Evolutionary conservation across 371 early-diverging fungal genomes (phyloP).

Genomic region (Mortierella sp.): DNA sequence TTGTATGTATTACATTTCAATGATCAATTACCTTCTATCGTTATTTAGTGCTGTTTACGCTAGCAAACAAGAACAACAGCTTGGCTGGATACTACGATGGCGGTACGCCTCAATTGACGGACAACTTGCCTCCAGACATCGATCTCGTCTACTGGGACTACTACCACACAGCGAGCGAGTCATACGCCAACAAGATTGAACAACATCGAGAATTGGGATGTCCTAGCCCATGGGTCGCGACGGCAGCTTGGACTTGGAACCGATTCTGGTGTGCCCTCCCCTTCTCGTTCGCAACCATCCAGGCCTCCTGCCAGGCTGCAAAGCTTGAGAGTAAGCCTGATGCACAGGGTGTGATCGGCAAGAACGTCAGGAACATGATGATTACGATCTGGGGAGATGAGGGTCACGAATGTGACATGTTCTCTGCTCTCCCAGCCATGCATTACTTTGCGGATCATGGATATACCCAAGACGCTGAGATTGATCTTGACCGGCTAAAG

Average conservation of each 20-base stretch:
- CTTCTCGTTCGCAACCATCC: slow-evolving; percentile 83
- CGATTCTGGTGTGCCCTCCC: slow-evolving; percentile 87
- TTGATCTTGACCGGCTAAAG: slow-evolving; percentile 70
- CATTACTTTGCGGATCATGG: slow-evolving; percentile 84
- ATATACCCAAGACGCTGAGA: slow-evolving; percentile 72
- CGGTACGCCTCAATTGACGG: slow-evolving; percentile 66
- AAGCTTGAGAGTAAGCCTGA: slow-evolving; percentile 52
- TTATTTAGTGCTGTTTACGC: slow-evolving; percentile 72
- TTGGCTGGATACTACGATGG: slow-evolving; percentile 86
- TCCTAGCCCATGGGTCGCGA: slow-evolving; percentile 83
- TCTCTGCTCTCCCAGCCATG: slow-evolving; percentile 82
- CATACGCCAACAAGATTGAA: slow-evolving; percentile 81
- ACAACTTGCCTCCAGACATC: slow-evolving; percentile 74
- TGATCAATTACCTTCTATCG: not conserved
- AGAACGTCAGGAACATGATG: slow-evolving; percentile 80
- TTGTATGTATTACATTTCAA: not conserved
- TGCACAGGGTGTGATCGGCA: slow-evolving; percentile 30
- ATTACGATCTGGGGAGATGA: slow-evolving; percentile 94
- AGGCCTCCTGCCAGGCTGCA: slow-evolving; percentile 81
- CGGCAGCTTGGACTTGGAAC: slow-evolving; percentile 88
- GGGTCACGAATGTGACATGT: slow-evolving; percentile 91
- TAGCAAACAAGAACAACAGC: slow-evolving; percentile 83
- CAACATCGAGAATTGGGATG: slow-evolving; percentile 89
- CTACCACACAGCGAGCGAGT: slow-evolving; percentile 80
- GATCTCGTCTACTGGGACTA: slow-evolving; percentile 93